Percentiles rank a stretch among this genome's conserved stretches.
These are phyloP conservation scores for Smittium culicis DNA, from an alignment of 371 early-diverging fungal species.

Conservation along the genomic window DNA sequence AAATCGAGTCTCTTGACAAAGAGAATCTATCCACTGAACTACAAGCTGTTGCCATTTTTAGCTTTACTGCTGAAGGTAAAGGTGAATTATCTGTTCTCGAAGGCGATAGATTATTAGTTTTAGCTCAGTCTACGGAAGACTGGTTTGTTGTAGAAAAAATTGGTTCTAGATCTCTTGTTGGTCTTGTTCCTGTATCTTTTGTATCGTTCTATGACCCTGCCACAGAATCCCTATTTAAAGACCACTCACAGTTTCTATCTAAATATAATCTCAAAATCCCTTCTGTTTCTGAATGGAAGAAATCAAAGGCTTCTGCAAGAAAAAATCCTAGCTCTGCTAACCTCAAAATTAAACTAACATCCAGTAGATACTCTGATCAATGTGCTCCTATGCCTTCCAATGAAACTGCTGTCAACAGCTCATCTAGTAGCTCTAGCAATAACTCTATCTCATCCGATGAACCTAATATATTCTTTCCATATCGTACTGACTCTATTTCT, in stretches of 20 bases:
- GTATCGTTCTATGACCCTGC: conserved; percentile 53
- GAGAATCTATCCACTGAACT: background rate
- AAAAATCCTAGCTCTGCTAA: conserved; percentile 18
- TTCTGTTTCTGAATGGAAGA: conserved; percentile 59
- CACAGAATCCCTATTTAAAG: conserved; percentile 42
- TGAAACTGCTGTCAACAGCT: conserved; percentile 13
- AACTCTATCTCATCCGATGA: conserved; percentile 8
- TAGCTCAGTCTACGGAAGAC: conserved; percentile 63
- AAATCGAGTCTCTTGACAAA: background rate
- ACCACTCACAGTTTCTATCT: conserved; percentile 38
- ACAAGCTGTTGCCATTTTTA: conserved; percentile 52
- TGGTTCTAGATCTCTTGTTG: conserved; percentile 49
- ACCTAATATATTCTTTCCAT: background rate
- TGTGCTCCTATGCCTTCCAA: background rate
- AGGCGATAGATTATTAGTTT: conserved; percentile 59
- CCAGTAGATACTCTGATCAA: background rate
- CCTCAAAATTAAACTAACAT: conserved; percentile 11
- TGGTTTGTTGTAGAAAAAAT: conserved; percentile 72
- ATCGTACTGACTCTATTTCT: background rate
- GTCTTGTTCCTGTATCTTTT: conserved; percentile 65
- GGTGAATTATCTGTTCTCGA: conserved; percentile 59
- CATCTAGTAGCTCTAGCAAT: conserved; percentile 14
- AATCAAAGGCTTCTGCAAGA: conserved; percentile 12
- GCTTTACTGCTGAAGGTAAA: conserved; percentile 57
- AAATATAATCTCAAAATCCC: conserved; percentile 39